phyloP scores from a whole-genome alignment of 2,329 filamentous ascomycete species.

The Mariannaea sp. region DNA sequence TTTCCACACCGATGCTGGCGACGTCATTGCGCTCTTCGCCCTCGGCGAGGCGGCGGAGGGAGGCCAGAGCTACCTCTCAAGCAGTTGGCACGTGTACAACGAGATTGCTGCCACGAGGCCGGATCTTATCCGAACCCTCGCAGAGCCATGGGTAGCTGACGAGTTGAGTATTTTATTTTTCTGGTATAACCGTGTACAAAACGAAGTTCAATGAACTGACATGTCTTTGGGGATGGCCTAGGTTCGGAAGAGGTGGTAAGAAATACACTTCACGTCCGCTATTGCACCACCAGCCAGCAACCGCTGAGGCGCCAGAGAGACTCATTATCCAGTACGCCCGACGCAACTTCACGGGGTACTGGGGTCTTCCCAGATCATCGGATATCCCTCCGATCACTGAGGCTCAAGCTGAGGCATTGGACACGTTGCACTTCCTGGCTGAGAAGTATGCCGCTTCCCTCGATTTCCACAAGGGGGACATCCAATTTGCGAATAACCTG shows the following conservation, averaged over 20 bases:
- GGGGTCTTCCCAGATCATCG: slow-evolving; percentile 55
- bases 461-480: slow-evolving; percentile 55
- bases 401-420: slow-evolving; percentile 58
- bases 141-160: slow-evolving; percentile 53
- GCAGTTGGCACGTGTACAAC: slow-evolving; percentile 66
- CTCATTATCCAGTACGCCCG: slow-evolving; percentile 65
- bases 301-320: slow-evolving; percentile 52
- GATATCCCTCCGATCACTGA: slow-evolving; percentile 62
- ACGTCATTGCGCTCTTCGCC: slow-evolving; percentile 63
- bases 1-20: slow-evolving; percentile 51
- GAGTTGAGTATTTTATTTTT: slow-evolving; percentile 40
- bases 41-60: slow-evolving; percentile 57
- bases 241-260: slow-evolving; percentile 55
- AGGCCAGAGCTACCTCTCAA: slow-evolving; percentile 62
- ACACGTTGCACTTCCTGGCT: slow-evolving; percentile 55
- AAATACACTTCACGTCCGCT: slow-evolving; percentile 56
- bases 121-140: slow-evolving; percentile 62
- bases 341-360: slow-evolving; percentile 62
- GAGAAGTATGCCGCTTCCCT: slow-evolving; percentile 52
- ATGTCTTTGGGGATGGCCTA: slow-evolving; percentile 33
- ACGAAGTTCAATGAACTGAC: not conserved
- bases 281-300: slow-evolving; percentile 59
- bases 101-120: slow-evolving; percentile 62
- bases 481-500: slow-evolving; percentile 61
- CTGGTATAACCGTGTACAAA: too few relatives aligned